phyloP scores from a whole-genome alignment of 192 early-diverging fungal genomes.

The Entomortierella chlamydospora region DNA sequence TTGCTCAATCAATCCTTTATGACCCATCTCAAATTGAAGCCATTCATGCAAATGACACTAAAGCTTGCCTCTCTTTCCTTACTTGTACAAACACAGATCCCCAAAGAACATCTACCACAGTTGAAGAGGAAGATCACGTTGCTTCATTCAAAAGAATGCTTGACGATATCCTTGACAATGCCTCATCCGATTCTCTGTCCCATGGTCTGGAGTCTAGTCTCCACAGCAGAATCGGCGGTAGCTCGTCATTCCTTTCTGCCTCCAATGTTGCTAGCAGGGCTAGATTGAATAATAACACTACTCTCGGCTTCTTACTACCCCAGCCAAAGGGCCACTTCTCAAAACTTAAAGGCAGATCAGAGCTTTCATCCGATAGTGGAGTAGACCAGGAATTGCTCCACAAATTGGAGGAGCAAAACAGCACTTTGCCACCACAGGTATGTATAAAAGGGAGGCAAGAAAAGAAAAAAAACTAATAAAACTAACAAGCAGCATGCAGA shows the following conservation, averaged over 20 bases:
- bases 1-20: too few species aligned
- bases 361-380: conserved; percentile 11
- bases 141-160: conserved; percentile 54
- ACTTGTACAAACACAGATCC: background rate
- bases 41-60: too few species aligned
- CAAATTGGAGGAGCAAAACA: conserved; percentile 69
- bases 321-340: conserved; percentile 54
- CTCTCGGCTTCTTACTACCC: conserved; percentile 38
- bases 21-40: too few species aligned
- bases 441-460: background rate
- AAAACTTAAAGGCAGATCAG: conserved; percentile 37
- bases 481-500: too few species aligned
- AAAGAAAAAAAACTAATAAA: background rate
- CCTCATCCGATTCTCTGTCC: conserved; percentile 46
- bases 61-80: background rate
- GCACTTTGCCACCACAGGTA: conserved; percentile 67
- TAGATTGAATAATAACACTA: conserved; percentile 40
- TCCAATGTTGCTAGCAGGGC: conserved; percentile 40
- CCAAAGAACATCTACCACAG: conserved; percentile 3
- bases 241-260: conserved; percentile 23
- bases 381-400: conserved; percentile 57
- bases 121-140: conserved; percentile 51
- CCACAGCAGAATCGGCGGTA: conserved; percentile 28
- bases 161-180: conserved; percentile 49
- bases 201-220: conserved; percentile 42